Evolutionary conservation across 2,329 filamentous ascomycete genomes (phyloP), one percentile per base, ranked within the genome.

Genomic region (Aspergillus aculeatinus): DNA sequence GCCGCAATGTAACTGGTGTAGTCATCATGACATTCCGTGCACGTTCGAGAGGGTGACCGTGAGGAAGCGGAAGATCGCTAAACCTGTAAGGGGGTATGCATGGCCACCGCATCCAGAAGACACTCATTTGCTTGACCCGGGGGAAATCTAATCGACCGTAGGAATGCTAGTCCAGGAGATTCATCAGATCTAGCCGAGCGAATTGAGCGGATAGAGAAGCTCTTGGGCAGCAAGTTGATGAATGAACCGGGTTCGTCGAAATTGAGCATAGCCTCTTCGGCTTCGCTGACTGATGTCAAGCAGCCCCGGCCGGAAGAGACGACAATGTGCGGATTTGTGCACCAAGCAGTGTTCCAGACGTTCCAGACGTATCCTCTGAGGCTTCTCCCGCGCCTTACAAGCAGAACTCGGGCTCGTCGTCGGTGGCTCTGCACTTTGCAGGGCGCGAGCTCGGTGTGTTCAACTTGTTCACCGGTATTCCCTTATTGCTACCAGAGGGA

Each of bases 1-100:
- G 10, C 77, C 78, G 3, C 72, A 75, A 52, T 83, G 81, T 69
- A 79, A 83, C 67, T 83, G 81, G 80, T 83, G 81, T 65, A 74
- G 72, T 53, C 79, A 82, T 67, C 81, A 82, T 63, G 70, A 75
- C 57, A 72, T 80, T 21, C 67, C 74, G 19, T 84, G 82, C 68
- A 82, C 79, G 7, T 83, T 82, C 65, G 74, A 72, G 29, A 62
- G 75, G 59, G 65, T 66, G 10, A 61, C 70, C 29, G 67, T 63
- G 27, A 66, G 70, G 33, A 70, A 68, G 56, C 65, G 72, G n/a
- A 75, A 72, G 61, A 64, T 63, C 9, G 64, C 59, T 33, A 59
- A 58, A 27, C 62, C 68, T 58, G 64, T 49, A 39, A 65, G 62
- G 25, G 55, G 59, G 72, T 73, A 67, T 63, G 72, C 72, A 67